Conservation (phyloP, 1,284 basidiomycete species). For the Termitomyces sp. region DNA sequence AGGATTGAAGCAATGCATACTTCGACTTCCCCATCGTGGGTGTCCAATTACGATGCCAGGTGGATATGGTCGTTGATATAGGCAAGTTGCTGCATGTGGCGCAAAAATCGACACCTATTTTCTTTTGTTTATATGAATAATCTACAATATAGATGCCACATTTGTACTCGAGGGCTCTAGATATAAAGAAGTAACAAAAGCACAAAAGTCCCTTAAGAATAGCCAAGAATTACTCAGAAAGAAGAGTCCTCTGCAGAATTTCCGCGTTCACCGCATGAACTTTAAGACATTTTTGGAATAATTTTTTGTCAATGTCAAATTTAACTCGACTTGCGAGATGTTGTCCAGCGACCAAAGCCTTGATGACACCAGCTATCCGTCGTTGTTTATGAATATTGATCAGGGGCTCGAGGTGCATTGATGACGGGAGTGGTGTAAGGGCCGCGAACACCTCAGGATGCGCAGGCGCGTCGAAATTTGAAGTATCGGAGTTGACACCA, state of each 20-base stretch:
- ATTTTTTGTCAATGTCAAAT: conserved; percentile 64
- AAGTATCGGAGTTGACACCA: conserved; percentile 54
- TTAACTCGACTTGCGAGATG: conserved; percentile 71
- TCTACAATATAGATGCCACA: conserved; percentile 12
- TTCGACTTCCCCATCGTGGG: not conserved
- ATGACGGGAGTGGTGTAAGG: conserved; percentile 61
- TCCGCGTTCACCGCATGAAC: conserved; percentile 58
- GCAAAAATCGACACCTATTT: not conserved
- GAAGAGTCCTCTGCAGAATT: conserved; percentile 41
- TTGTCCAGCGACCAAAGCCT: conserved; percentile 73
- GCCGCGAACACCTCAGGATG: conserved; percentile 74
- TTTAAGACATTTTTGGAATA: conserved; percentile 71
- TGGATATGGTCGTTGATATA: not conserved
- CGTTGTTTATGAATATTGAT: conserved; percentile 89
- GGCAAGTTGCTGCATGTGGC: not conserved
- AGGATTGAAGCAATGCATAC: not conserved
- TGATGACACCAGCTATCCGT: conserved; percentile 71
- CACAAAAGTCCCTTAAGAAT: conserved; percentile 6
- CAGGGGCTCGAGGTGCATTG: conserved; percentile 78
- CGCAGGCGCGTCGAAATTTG: conserved; percentile 59
- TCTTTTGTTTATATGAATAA: not conserved
- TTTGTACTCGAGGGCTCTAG: conserved; percentile 14
- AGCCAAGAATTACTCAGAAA: conserved; percentile 21
- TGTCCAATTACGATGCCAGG: not conserved
- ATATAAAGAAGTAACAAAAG: conserved; percentile 15